Percentiles rank a stretch among this genome's conserved stretches.
Conservation (phyloP, 2,329 filamentous ascomycete species). For the Amphichorda felina region DNA sequence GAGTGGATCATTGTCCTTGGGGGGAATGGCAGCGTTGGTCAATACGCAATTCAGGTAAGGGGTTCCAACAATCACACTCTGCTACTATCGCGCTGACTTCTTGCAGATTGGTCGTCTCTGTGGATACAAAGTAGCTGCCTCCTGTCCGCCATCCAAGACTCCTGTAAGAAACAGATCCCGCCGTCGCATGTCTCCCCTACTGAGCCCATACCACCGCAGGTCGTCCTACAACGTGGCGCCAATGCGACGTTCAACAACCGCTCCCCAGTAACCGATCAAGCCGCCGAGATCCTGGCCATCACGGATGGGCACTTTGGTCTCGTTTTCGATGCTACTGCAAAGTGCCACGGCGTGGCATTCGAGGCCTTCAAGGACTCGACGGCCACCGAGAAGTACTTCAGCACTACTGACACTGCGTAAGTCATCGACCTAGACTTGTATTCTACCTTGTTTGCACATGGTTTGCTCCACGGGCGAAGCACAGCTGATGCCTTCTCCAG, state of each 20-base stretch:
- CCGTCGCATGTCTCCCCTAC: neutral
- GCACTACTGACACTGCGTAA: conserved; percentile 22
- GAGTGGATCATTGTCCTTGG: conserved; percentile 25
- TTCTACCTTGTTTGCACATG: no score
- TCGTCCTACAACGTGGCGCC: conserved; percentile 15
- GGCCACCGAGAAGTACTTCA: conserved; percentile 15
- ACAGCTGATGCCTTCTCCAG: conserved; percentile 5
- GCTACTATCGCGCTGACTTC: neutral
- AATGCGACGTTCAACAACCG: conserved; percentile 19
- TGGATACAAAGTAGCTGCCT: conserved; percentile 23
- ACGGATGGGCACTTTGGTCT: conserved; percentile 19
- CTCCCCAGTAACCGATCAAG: conserved; percentile 14
- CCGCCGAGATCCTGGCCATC: conserved; percentile 15
- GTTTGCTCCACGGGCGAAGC: no score
- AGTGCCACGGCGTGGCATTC: conserved; percentile 15
- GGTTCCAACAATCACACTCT: conserved; percentile 1
- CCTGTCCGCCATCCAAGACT: conserved; percentile 10
- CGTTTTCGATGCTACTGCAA: conserved; percentile 19
- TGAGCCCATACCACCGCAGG: conserved; percentile 6
- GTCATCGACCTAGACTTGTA: neutral
- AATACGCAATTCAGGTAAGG: conserved; percentile 16
- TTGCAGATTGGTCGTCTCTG: conserved; percentile 18
- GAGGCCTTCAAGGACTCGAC: conserved; percentile 15
- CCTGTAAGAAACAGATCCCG: neutral
- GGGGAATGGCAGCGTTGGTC: conserved; percentile 20